Base-by-base conservation (phyloP, 441 rosid species). In the Biscutella auriculata region DNA sequence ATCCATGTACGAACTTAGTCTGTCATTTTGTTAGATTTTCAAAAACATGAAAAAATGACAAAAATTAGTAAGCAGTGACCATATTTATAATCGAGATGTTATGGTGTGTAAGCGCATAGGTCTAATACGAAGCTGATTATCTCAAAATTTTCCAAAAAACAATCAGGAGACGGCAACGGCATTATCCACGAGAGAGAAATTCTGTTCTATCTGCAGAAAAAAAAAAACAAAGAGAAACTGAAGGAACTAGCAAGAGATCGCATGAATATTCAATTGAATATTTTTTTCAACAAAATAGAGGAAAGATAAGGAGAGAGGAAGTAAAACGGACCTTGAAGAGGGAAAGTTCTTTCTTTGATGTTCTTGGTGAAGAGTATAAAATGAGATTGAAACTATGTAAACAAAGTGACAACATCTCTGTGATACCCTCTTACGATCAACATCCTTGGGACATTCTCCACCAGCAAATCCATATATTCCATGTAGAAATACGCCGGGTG, bases 391-490 rank as follows among this genome's bases (percentile, higher is more conserved):
- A 40, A 63, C 69, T 87, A 94, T 41, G 99, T 90, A 77, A 87
- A 90, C 59, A 94, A 69, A 44, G 99, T 94, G 46, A 90, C 99
- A 72, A 89, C 97, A 71, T 94, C 99, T 77, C 80, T 81, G 32
- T 95, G 89, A 65, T 94, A 90, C 19, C 99, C 99, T 85, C 99
- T 87, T 9, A 94, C 99, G 15, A 94, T 90, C 77, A 94, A 74
- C 67, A 94, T 79, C 71, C 99, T 84, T 0, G 89, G 94, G 19
- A 94, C 86, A 58, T 94, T 94, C 76, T 90, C 96, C 32, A 87
- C 97, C 76, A 94, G 76, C 63, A 90, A 72, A 77, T 94, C 99
- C 99, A 90, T 84, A 71, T 90, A 94, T 60, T 94, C 99, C 99
- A 94, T 90, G 76, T 94, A 94, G 66, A 88, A 90, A 78, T 87